These are phyloP conservation scores for Paramecium pentaurelia DNA, from an alignment of 73 alveolate genomes.

Conservation along the genomic window DNA sequence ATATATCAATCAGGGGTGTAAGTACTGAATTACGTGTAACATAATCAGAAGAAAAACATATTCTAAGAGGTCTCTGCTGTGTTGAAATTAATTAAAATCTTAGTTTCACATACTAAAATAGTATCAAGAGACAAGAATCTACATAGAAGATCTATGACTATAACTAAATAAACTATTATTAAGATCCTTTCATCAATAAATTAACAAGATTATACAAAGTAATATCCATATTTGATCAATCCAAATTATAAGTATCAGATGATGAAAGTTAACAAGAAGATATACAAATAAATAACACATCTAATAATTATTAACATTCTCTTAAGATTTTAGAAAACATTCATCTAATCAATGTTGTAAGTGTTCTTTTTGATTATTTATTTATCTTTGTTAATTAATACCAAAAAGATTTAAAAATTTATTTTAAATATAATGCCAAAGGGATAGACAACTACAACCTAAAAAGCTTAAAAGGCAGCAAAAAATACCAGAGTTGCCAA, in stretches of 20 bases:
- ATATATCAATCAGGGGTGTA: neutral
- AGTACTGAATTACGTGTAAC: neutral
- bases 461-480: slow-evolving; percentile 27
- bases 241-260: neutral
- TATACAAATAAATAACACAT: neutral
- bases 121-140: neutral
- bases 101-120: neutral
- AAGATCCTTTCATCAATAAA: neutral
- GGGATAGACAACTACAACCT: slow-evolving; percentile 1
- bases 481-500: neutral
- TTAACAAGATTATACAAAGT: neutral
- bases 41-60: neutral
- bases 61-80: neutral
- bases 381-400: neutral
- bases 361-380: neutral
- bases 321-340: neutral
- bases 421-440: slow-evolving; percentile 2
- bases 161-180: neutral
- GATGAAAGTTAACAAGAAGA: neutral
- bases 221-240: neutral
- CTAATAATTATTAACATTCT: neutral
- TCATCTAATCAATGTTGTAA: neutral
- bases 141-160: neutral
- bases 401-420: slow-evolving; percentile 3
- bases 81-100: neutral